Conservation (phyloP, 1,284 basidiomycete species). For the Malassezia sp. region DNA sequence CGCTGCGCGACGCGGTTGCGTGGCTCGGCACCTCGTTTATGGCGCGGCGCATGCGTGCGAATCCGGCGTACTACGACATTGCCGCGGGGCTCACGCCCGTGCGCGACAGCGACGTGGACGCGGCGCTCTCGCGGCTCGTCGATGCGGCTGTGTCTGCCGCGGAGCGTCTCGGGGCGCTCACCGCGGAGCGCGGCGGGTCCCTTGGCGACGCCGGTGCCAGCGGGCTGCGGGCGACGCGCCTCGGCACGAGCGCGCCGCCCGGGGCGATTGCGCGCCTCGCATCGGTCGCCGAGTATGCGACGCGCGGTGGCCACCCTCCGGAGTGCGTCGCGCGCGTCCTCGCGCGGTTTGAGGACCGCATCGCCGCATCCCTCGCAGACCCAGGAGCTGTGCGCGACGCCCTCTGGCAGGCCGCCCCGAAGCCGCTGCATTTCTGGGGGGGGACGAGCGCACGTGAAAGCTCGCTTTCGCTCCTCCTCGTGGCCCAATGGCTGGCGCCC, state of each 20-base stretch:
- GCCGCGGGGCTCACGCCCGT: constrained; percentile 18
- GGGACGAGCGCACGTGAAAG: too few species aligned
- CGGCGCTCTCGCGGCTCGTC: constrained; percentile 18
- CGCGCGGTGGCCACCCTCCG: too few species aligned
- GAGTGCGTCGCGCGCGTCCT: too few species aligned
- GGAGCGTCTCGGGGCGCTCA: constrained; percentile 1
- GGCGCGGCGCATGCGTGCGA: constrained; percentile 59
- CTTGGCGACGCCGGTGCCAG: too few species aligned
- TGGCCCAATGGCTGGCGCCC: constrained; percentile 10
- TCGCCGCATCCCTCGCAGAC: too few species aligned
- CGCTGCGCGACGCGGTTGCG: constrained; percentile 61
- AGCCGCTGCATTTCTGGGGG: too few species aligned
- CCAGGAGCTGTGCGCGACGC: too few species aligned
- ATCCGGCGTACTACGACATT: constrained; percentile 76
- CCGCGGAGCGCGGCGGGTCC: too few species aligned
- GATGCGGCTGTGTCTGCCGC: constrained; percentile 6
- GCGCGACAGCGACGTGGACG: constrained; percentile 12
- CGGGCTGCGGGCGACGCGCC: neutral
- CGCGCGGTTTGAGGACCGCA: too few species aligned
- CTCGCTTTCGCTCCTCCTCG: too few species aligned
- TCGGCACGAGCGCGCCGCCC: neutral
- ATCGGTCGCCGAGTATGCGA: neutral
- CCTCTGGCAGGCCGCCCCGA: too few species aligned
- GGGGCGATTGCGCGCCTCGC: neutral
- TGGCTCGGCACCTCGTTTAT: constrained; percentile 75